Conservation (phyloP, 257 asterid genomes). For the Nicotiana otophora region DNA sequence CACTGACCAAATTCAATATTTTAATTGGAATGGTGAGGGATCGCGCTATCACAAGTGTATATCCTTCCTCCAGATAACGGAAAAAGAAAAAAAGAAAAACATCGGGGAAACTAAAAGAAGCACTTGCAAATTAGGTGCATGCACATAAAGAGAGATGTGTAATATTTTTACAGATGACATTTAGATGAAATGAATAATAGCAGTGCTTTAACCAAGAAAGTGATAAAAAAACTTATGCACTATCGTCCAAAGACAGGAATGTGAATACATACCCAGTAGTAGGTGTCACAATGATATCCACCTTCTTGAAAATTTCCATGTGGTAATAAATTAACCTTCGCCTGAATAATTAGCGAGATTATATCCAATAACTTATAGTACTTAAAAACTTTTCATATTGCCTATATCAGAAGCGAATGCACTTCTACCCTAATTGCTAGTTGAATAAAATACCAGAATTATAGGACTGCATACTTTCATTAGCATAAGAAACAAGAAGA, state of each 20-base stretch:
- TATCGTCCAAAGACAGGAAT: background rate
- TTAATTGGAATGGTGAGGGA: background rate
- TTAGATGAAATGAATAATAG: background rate
- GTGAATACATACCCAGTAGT: constrained; percentile 68
- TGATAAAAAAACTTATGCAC: background rate
- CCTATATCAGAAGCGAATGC: background rate
- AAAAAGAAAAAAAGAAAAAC: background rate
- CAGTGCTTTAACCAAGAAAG: background rate
- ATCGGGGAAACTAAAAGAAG: background rate
- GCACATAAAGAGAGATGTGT: background rate
- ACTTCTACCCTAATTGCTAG: background rate
- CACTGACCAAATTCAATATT: background rate
- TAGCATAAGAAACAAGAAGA: background rate
- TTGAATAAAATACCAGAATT: background rate
- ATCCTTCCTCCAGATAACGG: background rate
- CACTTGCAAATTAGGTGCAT: background rate
- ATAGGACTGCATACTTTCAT: background rate
- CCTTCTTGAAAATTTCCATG: constrained; percentile 67
- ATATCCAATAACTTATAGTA: background rate
- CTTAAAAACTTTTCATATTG: background rate
- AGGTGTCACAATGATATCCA: constrained; percentile 90
- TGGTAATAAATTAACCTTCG: constrained; percentile 78
- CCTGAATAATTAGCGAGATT: constrained; percentile 33
- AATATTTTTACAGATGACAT: background rate
- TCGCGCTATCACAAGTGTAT: background rate